phyloP scores from a whole-genome alignment of 2,329 filamentous ascomycete genomes.

The Xylariaceae sp. region DNA sequence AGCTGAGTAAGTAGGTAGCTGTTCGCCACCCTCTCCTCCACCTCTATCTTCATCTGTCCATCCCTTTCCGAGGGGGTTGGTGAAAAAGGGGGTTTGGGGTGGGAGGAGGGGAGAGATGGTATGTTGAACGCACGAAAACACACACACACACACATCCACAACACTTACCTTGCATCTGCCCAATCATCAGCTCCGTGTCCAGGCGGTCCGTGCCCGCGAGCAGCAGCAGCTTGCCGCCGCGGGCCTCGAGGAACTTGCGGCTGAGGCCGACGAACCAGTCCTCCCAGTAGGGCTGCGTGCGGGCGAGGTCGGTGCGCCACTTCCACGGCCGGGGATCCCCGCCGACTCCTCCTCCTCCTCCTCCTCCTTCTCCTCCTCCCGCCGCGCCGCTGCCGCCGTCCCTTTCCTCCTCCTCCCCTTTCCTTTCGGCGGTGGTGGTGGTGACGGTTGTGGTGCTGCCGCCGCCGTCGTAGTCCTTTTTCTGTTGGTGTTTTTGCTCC shows the following conservation, averaged over 20 bases:
- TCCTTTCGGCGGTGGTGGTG: neutral
- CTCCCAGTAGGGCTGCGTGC: conserved; percentile 88
- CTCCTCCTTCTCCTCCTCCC: neutral
- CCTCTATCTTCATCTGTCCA: too few relatives aligned
- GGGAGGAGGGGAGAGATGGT: too few relatives aligned
- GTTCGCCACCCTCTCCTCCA: too few relatives aligned
- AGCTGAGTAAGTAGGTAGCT: neutral
- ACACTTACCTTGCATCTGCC: conserved; percentile 26
- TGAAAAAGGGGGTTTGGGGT: too few relatives aligned
- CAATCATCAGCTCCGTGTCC: conserved; percentile 29
- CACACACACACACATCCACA: neutral
- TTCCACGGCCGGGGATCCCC: conserved; percentile 51
- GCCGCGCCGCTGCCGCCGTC: neutral
- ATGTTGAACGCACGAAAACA: too few relatives aligned
- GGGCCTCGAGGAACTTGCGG: conserved; percentile 74
- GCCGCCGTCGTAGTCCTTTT: neutral
- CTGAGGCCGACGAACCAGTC: conserved; percentile 88
- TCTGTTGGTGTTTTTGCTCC: too few relatives aligned
- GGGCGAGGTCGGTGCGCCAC: conserved; percentile 79
- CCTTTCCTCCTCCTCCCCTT: neutral
- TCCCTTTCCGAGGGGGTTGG: too few relatives aligned
- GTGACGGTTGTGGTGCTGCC: neutral
- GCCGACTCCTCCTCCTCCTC: conserved; percentile 11
- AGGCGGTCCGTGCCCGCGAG: conserved; percentile 26
- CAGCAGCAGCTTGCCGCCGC: conserved; percentile 42